Percentiles rank a stretch among this genome's conserved stretches.
Evolutionary conservation across 495 filamentous ascomycete genomes (phyloP).

Genomic region (Geoglossum glabrum): DNA sequence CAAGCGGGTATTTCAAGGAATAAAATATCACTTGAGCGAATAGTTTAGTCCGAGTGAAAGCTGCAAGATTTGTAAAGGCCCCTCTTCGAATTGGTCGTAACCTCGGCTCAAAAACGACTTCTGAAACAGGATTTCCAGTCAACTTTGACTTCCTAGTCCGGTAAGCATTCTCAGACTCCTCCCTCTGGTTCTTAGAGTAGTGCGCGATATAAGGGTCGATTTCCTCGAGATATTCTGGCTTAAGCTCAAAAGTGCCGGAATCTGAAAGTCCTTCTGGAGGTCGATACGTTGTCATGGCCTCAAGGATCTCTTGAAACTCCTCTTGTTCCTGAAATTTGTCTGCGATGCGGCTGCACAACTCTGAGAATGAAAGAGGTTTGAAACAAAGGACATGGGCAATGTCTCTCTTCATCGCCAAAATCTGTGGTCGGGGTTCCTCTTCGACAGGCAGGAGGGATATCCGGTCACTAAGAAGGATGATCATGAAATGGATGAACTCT

Average conservation of each 20-base stretch:
- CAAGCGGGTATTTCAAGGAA: constrained; percentile 56
- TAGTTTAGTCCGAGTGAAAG: constrained; percentile 61
- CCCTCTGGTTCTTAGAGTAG: constrained; percentile 90
- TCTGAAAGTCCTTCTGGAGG: constrained; percentile 80
- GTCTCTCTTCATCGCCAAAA: constrained; percentile 61
- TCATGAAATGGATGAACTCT: constrained; percentile 85
- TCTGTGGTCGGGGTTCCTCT: constrained; percentile 41
- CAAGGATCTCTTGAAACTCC: constrained; percentile 59
- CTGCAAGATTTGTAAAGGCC: constrained; percentile 49
- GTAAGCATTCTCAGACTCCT: constrained; percentile 82
- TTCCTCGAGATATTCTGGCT: constrained; percentile 59
- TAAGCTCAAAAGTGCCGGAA: constrained; percentile 82
- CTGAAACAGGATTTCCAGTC: constrained; percentile 52
- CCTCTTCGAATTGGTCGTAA: constrained; percentile 58
- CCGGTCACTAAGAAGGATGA: constrained; percentile 76
- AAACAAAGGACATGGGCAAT: constrained; percentile 91
- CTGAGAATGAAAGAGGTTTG: constrained; percentile 84
- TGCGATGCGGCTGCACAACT: constrained; percentile 58
- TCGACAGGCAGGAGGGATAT: constrained; percentile 53
- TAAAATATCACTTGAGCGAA: constrained; percentile 87
- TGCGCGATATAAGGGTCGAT: constrained; percentile 90
- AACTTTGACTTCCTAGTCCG: constrained; percentile 71
- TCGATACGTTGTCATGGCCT: constrained; percentile 75
- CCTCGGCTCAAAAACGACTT: constrained; percentile 87
- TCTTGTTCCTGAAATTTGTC: constrained; percentile 72